phyloP scores from a whole-genome alignment of 352 stramenopile species.

The Nothophytophthora sp. region DNA sequence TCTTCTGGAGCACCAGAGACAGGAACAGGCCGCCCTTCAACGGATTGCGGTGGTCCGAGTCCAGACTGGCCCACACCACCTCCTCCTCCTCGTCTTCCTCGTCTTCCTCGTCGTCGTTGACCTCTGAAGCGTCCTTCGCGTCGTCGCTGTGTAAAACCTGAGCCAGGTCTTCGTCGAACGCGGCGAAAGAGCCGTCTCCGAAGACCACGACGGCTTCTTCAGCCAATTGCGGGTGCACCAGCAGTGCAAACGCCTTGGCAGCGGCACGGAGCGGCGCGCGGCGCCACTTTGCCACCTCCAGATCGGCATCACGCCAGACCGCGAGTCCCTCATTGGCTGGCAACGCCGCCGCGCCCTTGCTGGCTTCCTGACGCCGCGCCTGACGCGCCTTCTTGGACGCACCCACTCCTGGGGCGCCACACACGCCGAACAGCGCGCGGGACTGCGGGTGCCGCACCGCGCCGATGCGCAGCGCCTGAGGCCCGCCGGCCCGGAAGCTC shows the following conservation, averaged over 20 bases:
- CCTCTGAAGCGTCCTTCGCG: constrained; percentile 21
- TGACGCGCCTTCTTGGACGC: constrained; percentile 50
- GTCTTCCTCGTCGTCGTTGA: constrained; percentile 19
- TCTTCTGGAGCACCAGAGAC: constrained; percentile 53
- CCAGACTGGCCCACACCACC: constrained; percentile 57
- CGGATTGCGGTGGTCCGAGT: constrained; percentile 56
- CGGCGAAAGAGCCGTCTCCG: constrained; percentile 56
- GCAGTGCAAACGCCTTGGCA: constrained; percentile 37
- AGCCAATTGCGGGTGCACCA: constrained; percentile 62
- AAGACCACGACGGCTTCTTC: constrained; percentile 72
- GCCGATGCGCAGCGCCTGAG: constrained; percentile 43
- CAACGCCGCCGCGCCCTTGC: constrained; percentile 23
- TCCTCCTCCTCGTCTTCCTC: constrained; percentile 16
- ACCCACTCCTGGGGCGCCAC: constrained; percentile 29
- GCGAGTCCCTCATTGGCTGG: constrained; percentile 48
- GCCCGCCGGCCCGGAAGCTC: constrained; percentile 61
- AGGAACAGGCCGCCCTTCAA: constrained; percentile 67
- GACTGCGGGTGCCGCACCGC: constrained; percentile 61
- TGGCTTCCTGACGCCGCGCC: constrained; percentile 28
- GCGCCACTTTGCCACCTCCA: constrained; percentile 69
- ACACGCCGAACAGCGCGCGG: constrained; percentile 60
- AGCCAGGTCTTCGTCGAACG: constrained; percentile 54
- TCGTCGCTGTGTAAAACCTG: constrained; percentile 46
- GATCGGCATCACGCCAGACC: constrained; percentile 61
- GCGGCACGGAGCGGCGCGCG: constrained; percentile 33